Base-by-base conservation (phyloP, 306 rosid species). In the Lagenaria siceraria region DNA sequence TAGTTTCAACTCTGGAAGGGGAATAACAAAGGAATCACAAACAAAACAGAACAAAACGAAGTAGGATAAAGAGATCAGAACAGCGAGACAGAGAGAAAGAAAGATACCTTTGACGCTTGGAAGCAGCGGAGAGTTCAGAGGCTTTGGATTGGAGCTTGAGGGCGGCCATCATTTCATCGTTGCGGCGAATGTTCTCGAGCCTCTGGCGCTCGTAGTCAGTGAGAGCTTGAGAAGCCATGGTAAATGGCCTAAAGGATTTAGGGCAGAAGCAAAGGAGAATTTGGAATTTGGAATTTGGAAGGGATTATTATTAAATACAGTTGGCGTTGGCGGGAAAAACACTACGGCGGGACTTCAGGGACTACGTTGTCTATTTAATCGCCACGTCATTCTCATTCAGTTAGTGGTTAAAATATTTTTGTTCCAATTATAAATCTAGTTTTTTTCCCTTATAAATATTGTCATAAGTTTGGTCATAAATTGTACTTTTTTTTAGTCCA, bases 161-260 rank as follows among this genome's bases (percentile, higher is more conserved):
- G 4, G 91, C 85, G n/a, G 99, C 93, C 89, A 95, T 80, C 87
- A 89, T 78, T 78, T 95, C 89, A 21, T 84, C 87, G 82, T 95
- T 95, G n/a, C 96, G 95, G 76, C 93, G 97, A 82, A 95, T 90
- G 81, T 95, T 95, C 29, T 95, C 90, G 65, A 95, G 98, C 69
- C 97, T 77, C 79, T 85, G 84, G 49, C 86, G 93, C 86, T 95
- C 99, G 56, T 95, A 95, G 18, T 88, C 96, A 3, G 87, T 90
- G 17, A 92, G 85, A 43, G 86, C 65, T 77, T 35, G 80, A 10
- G 91, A 15, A 82, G 85, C 93, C 97, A 90, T 94, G 58, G 52
- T 46, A 65, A 36, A 62, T 5, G 58, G 5, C 36, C 3, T 7
- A 46, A 61, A 8, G 55, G 38, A 7, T 17, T 38, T 72, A 72